These are phyloP conservation scores for Magnolia sinica DNA, from an alignment of 164 flowering plant species.

Conservation along the genomic window DNA sequence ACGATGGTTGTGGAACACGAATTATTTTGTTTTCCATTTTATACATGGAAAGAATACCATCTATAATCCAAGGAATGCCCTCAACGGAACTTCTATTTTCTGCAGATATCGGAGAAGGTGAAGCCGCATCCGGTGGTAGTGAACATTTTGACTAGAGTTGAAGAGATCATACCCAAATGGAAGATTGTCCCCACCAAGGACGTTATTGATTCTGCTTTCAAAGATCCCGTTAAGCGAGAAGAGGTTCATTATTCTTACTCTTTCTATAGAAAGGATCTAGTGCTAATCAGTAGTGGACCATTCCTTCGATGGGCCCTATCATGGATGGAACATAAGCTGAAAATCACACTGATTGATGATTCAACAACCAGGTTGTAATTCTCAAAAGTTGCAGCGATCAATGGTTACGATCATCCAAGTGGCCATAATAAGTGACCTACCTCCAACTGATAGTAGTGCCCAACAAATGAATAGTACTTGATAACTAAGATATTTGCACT, in stretches of 20 bases:
- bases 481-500: too few species aligned
- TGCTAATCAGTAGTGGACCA: neutral
- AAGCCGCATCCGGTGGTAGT: constrained; percentile 90
- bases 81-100: neutral
- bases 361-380: too few species aligned
- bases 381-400: too few species aligned
- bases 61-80: too few species aligned
- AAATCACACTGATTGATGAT: too few species aligned
- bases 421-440: too few species aligned
- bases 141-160: constrained; percentile 68
- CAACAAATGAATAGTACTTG: too few species aligned
- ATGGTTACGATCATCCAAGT: too few species aligned
- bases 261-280: neutral
- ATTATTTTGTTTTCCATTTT: too few species aligned
- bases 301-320: neutral
- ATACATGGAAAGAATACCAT: too few species aligned
- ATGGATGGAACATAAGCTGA: neutral
- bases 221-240: constrained; percentile 86
- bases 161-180: constrained; percentile 94
- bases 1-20: too few species aligned
- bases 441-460: too few species aligned
- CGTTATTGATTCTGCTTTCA: constrained; percentile 86
- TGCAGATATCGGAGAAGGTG: constrained; percentile 94
- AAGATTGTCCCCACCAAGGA: constrained; percentile 93
- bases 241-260: constrained; percentile 39